These are phyloP conservation scores for Macrophomina pseudophaseolina DNA, from an alignment of 2,329 filamentous ascomycete genomes.

Conservation along the genomic window DNA sequence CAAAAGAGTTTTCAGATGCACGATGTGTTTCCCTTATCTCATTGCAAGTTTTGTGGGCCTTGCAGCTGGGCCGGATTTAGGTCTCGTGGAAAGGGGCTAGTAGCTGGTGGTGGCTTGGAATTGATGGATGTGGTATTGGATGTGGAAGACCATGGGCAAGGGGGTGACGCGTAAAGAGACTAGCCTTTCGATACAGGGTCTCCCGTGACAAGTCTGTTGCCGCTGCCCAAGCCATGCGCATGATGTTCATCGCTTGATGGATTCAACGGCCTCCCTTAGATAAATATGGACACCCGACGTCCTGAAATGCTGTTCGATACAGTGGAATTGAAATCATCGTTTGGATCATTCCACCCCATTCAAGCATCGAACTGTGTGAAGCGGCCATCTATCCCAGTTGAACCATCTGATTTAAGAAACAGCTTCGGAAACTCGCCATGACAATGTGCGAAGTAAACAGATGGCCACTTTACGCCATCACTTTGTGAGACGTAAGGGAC, in stretches of 20 bases:
- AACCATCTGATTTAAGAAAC: neutral
- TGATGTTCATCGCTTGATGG: neutral
- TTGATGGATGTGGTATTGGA: slow-evolving; percentile 1
- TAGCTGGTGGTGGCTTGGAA: neutral
- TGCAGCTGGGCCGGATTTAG: neutral
- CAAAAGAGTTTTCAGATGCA: neutral
- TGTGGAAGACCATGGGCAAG: neutral
- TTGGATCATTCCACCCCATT: too few species aligned
- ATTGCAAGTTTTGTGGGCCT: neutral
- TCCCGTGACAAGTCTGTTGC: neutral
- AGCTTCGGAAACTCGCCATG: neutral
- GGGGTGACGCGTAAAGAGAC: neutral
- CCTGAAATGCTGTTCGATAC: too few species aligned
- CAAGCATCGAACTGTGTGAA: too few species aligned
- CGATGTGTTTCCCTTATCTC: neutral
- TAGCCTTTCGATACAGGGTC: neutral
- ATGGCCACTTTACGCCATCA: neutral
- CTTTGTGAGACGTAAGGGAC: neutral
- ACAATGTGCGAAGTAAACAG: neutral
- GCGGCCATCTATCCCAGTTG: too few species aligned
- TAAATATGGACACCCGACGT: neutral
- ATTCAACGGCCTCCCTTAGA: neutral
- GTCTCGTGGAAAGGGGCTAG: neutral
- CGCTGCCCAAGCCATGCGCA: slow-evolving; percentile 11
- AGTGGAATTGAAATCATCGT: too few species aligned